Percentiles rank a stretch among this genome's conserved stretches.
These are phyloP conservation scores for Pholiota microspora DNA, from an alignment of 768 basidiomycete species.

Conservation along the genomic window DNA sequence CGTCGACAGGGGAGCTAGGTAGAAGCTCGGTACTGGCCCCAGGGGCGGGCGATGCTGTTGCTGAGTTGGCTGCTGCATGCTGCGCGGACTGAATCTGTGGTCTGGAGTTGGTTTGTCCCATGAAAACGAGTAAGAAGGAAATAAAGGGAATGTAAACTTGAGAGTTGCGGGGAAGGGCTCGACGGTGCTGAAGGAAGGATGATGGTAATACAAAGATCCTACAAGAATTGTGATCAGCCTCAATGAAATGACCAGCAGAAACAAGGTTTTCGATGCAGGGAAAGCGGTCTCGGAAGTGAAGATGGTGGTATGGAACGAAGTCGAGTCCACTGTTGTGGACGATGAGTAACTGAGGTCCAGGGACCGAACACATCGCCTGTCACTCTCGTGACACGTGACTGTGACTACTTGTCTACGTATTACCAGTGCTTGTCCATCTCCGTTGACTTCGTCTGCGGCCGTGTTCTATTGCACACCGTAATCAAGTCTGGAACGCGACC, in stretches of 20 bases:
- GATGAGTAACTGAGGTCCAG: slow-evolving; percentile 16
- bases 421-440: not conserved
- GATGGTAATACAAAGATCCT: slow-evolving; percentile 14
- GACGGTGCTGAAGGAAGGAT: not conserved
- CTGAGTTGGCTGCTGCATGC: slow-evolving; percentile 1
- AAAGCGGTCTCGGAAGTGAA: slow-evolving; percentile 4
- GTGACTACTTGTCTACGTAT: not conserved
- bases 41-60: slow-evolving; percentile 11
- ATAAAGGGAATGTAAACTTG: slow-evolving; percentile 1
- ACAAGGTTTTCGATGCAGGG: not conserved
- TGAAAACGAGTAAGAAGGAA: slow-evolving; percentile 10
- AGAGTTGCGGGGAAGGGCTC: slow-evolving; percentile 6
- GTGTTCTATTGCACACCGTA: not conserved
- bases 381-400: slow-evolving; percentile 6
- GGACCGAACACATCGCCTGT: slow-evolving; percentile 7
- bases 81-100: slow-evolving; percentile 5
- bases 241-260: slow-evolving; percentile 3
- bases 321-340: slow-evolving; percentile 15
- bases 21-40: slow-evolving; percentile 17
- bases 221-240: slow-evolving; percentile 15
- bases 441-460: not conserved
- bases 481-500: not conserved
- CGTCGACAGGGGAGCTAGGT: slow-evolving; percentile 6
- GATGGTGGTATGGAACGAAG: slow-evolving; percentile 19
- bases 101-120: slow-evolving; percentile 22